Conservation (phyloP, 2,329 filamentous ascomycete species). For the Beauveria rudraprayagi region DNA sequence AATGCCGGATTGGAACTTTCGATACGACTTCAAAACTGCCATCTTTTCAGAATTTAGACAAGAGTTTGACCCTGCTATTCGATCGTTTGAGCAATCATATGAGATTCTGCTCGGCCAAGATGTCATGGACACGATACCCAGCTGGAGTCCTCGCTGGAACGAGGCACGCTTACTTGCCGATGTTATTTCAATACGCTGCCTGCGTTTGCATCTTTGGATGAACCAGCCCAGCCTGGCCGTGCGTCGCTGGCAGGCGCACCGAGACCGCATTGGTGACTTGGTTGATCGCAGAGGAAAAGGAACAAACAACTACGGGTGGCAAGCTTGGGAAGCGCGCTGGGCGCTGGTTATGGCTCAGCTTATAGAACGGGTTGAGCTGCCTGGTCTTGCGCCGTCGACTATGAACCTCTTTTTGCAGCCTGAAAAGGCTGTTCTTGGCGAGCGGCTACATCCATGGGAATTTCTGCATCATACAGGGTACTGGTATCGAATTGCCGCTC, state of each 20-base stretch:
- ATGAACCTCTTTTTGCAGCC: constrained; percentile 43
- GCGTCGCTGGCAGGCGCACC: constrained; percentile 72
- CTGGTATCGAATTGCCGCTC: constrained; percentile 55
- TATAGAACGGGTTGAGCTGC: constrained; percentile 45
- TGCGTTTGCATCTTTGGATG: constrained; percentile 77
- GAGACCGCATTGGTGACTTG: constrained; percentile 64
- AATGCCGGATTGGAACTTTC: constrained; percentile 79
- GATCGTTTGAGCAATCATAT: constrained; percentile 82
- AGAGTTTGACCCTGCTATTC: constrained; percentile 79
- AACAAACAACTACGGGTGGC: constrained; percentile 84
- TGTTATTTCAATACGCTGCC: constrained; percentile 66
- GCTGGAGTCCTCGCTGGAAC: constrained; percentile 85
- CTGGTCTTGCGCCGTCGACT: constrained; percentile 38
- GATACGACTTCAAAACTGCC: constrained; percentile 90
- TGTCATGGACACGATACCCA: constrained; percentile 79
- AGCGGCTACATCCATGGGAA: constrained; percentile 56
- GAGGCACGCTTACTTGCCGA: constrained; percentile 87
- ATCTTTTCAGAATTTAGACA: constrained; percentile 88
- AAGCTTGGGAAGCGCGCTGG: constrained; percentile 83
- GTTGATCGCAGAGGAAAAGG: constrained; percentile 78
- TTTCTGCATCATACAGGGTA: constrained; percentile 58
- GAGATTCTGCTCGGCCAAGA: constrained; percentile 75
- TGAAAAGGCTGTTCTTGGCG: constrained; percentile 50
- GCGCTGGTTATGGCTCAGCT: constrained; percentile 54
- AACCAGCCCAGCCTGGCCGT: constrained; percentile 72